Percentiles rank a stretch among this genome's conserved stretches.
phyloP scores from a whole-genome alignment of 148 eudicot species.

The Tetragonia tetragonoides region DNA sequence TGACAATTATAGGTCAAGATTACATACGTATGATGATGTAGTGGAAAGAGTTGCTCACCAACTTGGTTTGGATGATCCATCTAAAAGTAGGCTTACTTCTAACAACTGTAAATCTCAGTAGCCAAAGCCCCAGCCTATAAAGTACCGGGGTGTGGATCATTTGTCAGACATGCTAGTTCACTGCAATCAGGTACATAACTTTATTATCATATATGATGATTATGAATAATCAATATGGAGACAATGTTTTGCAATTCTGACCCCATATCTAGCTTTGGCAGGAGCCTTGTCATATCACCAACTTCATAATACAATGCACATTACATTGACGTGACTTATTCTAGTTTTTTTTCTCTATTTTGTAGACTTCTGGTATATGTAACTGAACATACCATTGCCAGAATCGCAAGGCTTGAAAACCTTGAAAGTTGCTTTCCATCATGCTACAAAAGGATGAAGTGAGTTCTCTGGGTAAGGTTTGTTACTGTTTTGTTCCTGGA shows the following conservation, averaged over 20 bases:
- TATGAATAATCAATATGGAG: not conserved
- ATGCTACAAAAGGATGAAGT: conserved; percentile 74
- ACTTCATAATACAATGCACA: too few species aligned
- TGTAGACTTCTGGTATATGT: conserved; percentile 72
- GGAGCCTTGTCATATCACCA: too few species aligned
- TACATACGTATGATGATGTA: conserved; percentile 86
- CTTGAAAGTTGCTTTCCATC: conserved; percentile 35
- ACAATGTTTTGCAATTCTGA: not conserved
- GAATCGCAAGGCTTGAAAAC: conserved; percentile 65
- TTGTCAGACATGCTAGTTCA: conserved; percentile 86
- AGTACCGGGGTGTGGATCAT: conserved; percentile 81
- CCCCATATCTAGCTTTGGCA: too few species aligned
- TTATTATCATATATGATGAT: not conserved
- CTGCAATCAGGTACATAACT: conserved; percentile 69
- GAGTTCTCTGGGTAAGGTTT: conserved; percentile 16
- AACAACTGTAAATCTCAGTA: conserved; percentile 95
- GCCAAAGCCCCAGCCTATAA: conserved; percentile 95
- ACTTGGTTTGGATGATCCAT: conserved; percentile 83
- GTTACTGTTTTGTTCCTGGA: not conserved
- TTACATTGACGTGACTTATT: too few species aligned
- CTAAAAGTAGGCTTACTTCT: conserved; percentile 86
- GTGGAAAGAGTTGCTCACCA: conserved; percentile 77
- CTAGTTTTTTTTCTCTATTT: not conserved
- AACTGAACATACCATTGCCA: conserved; percentile 84
- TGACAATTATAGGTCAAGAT: conserved; percentile 60